Evolutionary conservation across 345 rosid genomes (phyloP), one percentile per base, ranked within the genome.

Genomic region (Bruguiera parviflora): DNA sequence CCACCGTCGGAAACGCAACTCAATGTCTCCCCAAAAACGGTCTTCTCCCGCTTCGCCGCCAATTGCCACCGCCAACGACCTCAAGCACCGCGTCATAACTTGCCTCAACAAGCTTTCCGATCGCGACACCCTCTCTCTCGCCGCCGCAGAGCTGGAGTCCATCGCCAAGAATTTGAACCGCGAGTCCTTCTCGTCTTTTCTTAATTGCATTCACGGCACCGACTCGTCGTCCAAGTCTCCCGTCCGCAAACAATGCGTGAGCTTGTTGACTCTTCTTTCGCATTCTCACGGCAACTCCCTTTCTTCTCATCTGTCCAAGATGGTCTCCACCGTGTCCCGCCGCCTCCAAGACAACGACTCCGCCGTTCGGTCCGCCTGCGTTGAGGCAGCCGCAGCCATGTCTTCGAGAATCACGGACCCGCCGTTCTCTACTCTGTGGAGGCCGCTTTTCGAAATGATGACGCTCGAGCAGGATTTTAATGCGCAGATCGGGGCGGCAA

Each of bases 61-160:
- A 5, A 8, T 66, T 4, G 31, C 29, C 59, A 24, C 65, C 53
- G 10, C 63, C 75, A 39, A 67, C 8, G 86, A 86, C 76, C 86
- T 93, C 79, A 91, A 84, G 69, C 82, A 77, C 51, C 89, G 96
- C 33, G 87, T 93, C 78, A 82, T 93, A 47, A 79, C 81, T 16
- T 93, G 97, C 77, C 89, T 93, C 20, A 91, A 93, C 82, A 89
- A 86, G 21, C 98, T 94, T 78, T 79, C 97, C 56, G 97, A 94
- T 82, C 98, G 98, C 19, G 98, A 91, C 81, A 94, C 98, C 0
- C 75, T 88, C 5, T 31, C 90, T 57, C 75, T 87, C 20, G 98
- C 92, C 63, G 72, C 98, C 27, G 71, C 84, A 11, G 98, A 94
- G 83, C 97, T 94, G 64, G 95, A 94, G 66, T 81, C 89, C 28